Conservation (phyloP, 345 rosid species). For the Populus nigra region DNA sequence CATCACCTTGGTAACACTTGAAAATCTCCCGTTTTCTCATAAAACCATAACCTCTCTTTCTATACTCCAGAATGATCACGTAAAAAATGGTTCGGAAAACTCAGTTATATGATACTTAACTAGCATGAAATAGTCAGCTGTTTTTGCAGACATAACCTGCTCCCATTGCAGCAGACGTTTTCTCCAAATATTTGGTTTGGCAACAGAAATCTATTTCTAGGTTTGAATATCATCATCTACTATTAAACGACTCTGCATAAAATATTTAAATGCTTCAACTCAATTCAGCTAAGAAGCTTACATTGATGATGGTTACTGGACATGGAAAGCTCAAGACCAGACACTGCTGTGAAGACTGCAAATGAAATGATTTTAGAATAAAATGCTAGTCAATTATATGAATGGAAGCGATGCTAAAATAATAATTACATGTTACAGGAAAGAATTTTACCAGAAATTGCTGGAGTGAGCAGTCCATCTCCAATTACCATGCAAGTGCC, state of each 20-base stretch:
- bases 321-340: slow-evolving; percentile 94
- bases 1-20: slow-evolving; percentile 1
- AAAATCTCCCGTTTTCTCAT: background rate
- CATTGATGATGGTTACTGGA: slow-evolving; percentile 87
- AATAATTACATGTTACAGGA: background rate
- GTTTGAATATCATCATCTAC: background rate
- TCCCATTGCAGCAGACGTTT: no score
- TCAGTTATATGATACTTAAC: background rate
- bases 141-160: background rate
- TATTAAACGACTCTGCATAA: background rate
- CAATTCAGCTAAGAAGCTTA: slow-evolving; percentile 37
- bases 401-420: background rate
- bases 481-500: slow-evolving; percentile 99
- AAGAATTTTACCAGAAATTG: slow-evolving; percentile 72
- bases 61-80: background rate
- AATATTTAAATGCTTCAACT: background rate
- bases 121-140: background rate
- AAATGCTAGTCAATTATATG: background rate
- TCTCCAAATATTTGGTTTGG: background rate
- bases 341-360: slow-evolving; percentile 93
- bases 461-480: slow-evolving; percentile 96
- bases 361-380: background rate
- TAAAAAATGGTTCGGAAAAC: background rate
- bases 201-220: background rate
- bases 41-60: background rate